Percentiles rank a stretch among this genome's conserved stretches.
Conservation (phyloP, 805 yeast genomes). For the Sporopachydermia quercuum region DNA sequence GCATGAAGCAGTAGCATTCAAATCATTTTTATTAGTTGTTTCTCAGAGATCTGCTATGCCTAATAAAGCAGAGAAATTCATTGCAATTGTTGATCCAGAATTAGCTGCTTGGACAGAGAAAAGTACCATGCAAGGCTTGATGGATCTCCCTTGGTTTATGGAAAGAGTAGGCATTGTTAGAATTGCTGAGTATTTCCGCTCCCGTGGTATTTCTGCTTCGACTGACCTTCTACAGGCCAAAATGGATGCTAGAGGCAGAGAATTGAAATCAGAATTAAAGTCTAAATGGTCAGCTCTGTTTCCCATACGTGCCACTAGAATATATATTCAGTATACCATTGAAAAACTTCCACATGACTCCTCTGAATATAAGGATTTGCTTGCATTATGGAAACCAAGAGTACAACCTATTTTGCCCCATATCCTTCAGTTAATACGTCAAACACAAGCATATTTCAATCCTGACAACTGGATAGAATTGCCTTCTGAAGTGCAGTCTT, state of each 20-base stretch:
- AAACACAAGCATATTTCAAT: slow-evolving; percentile 87
- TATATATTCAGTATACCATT: slow-evolving; percentile 88
- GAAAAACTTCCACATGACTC: slow-evolving; percentile 76
- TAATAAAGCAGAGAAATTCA: slow-evolving; percentile 63
- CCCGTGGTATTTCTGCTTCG: slow-evolving; percentile 62
- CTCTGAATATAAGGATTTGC: slow-evolving; percentile 52
- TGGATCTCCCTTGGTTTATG: slow-evolving; percentile 95
- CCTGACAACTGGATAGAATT: slow-evolving; percentile 82
- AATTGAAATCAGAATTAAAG: slow-evolving; percentile 60
- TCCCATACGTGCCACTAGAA: slow-evolving; percentile 91
- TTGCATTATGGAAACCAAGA: slow-evolving; percentile 83
- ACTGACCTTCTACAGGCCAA: slow-evolving; percentile 63
- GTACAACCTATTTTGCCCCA: slow-evolving; percentile 86
- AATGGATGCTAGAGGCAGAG: slow-evolving; percentile 83
- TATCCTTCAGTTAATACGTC: slow-evolving; percentile 71
- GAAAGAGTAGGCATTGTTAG: slow-evolving; percentile 89
- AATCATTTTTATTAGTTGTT: slow-evolving; percentile 80
- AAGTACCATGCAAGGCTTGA: slow-evolving; percentile 74
- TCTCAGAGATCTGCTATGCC: slow-evolving; percentile 63
- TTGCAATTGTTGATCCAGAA: slow-evolving; percentile 86
- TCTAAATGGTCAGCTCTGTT: slow-evolving; percentile 89
- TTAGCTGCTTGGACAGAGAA: slow-evolving; percentile 86
- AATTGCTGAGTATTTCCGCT: slow-evolving; percentile 81
- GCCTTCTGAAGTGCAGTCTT: slow-evolving; percentile 81
- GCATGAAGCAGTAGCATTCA: slow-evolving; percentile 88